Percentiles rank a stretch among this genome's conserved stretches.
Evolutionary conservation across 805 yeast species (phyloP).

Genomic region (Saturnispora diversa): DNA sequence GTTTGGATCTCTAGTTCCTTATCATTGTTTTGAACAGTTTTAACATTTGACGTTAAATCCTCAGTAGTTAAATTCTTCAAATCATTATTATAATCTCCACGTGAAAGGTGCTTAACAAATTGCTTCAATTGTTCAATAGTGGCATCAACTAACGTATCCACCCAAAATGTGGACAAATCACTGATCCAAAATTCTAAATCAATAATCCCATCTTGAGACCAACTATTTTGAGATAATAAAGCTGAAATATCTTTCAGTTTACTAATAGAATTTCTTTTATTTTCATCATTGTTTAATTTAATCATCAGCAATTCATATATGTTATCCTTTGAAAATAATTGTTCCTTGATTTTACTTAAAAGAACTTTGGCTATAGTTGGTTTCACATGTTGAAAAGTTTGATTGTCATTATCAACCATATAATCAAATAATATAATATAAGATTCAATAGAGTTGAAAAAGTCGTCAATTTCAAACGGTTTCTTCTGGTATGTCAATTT

Average conservation of each 20-base stretch:
- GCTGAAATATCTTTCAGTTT: slow-evolving; percentile 18
- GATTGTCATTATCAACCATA: slow-evolving; percentile 8
- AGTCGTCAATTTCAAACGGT: slow-evolving; percentile 3
- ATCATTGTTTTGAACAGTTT: background rate
- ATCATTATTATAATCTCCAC: slow-evolving; percentile 11
- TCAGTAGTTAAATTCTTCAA: slow-evolving; percentile 8
- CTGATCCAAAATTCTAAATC: slow-evolving; percentile 31
- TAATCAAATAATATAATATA: slow-evolving; percentile 21
- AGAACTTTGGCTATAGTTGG: slow-evolving; percentile 18
- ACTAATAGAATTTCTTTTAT: slow-evolving; percentile 3
- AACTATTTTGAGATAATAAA: slow-evolving; percentile 20
- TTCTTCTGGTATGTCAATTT: slow-evolving; percentile 6
- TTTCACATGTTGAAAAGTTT: slow-evolving; percentile 17
- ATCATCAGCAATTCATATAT: slow-evolving; percentile 24
- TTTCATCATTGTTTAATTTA: slow-evolving; percentile 15
- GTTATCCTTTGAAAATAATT: slow-evolving; percentile 21
- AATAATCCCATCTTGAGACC: slow-evolving; percentile 27
- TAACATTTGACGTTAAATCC: background rate
- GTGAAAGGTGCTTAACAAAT: slow-evolving; percentile 16
- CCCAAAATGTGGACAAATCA: slow-evolving; percentile 26
- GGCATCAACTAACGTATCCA: slow-evolving; percentile 20
- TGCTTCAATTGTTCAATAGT: slow-evolving; percentile 24
- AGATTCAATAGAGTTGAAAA: slow-evolving; percentile 18
- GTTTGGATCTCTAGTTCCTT: too few species aligned
- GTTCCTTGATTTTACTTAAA: slow-evolving; percentile 17